Base-by-base conservation (phyloP, 2,329 filamentous ascomycete species). In the Nothophaeocryptopus gaeumannii region DNA sequence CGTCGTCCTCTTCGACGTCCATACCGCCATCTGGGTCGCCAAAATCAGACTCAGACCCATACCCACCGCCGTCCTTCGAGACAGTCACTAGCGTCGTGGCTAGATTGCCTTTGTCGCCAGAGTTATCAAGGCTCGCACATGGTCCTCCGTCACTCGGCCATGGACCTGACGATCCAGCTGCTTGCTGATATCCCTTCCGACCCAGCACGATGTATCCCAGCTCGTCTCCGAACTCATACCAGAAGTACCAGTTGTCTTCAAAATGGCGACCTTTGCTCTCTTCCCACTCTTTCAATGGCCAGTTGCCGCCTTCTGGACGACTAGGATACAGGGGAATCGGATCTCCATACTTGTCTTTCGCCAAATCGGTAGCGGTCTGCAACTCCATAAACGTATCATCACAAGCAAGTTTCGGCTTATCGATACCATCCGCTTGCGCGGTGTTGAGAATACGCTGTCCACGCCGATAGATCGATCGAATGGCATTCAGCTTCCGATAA, bases 281-380 rank as follows among this genome's bases (percentile, higher is more conserved):
- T 30, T 41, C 39, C 39, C 39, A 41, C n/a, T 12, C 20, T 30
- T 32, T 32, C 39, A 41, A 29, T 41, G 30, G 30, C 39, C 39
- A 41, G 12, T 41, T 41, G 10, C 39, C 39, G 10, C 32, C 20
- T 32, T 15, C 39, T 10, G 39, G 26, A 32, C 16, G 26, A 30
- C 31, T 10, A 30, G 16, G 20, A 14, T n/a, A n/a, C 11, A 30
- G n/a, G 11, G 39, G 39, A 30, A 41, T 41, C 8, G 39, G 39
- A 31, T 41, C 39, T 14, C 39, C 39, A 31, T 41, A 31, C 14
- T 13, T n/a, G 31, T 41, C 39, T 8, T 41, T 41, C 9, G 33
- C 29, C 29, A 32, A 13, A 31, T 42, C 39, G 10, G 31, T n/a
- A 31, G 39, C 39, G 13, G 39, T 13, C 10, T 42, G 39, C 5